Percentiles rank a stretch among this genome's conserved stretches.
phyloP scores from a whole-genome alignment of 371 early-diverging fungal species.

The Actinomucor elegans region DNA sequence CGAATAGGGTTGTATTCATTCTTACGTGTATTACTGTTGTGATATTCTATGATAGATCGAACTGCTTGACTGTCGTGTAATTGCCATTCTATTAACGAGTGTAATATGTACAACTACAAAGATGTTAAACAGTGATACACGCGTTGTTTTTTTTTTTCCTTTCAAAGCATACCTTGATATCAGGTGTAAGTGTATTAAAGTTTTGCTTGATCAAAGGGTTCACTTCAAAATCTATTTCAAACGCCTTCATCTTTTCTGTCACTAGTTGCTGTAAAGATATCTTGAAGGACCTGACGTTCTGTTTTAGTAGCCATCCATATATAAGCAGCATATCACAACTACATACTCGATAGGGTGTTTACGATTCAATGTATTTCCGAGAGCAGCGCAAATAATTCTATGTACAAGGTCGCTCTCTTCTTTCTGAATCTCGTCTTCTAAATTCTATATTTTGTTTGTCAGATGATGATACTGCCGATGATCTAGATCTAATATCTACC shows the following conservation, averaged over 20 bases:
- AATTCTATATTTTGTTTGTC: constrained; percentile 16
- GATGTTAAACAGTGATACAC: not conserved
- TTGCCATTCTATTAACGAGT: constrained; percentile 45
- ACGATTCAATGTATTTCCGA: constrained; percentile 42
- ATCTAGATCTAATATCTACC: too few species aligned
- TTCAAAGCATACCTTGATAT: constrained; percentile 27
- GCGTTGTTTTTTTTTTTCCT: not conserved
- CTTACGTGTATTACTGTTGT: constrained; percentile 3
- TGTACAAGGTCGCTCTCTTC: constrained; percentile 24
- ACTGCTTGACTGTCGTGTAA: constrained; percentile 39
- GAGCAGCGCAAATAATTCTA: constrained; percentile 29
- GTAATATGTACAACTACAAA: constrained; percentile 31
- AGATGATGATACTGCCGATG: too few species aligned
- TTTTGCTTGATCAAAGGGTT: constrained; percentile 32
- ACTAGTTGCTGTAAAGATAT: constrained; percentile 31
- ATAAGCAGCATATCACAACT: not conserved
- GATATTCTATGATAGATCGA: constrained; percentile 21
- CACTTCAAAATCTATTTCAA: constrained; percentile 29
- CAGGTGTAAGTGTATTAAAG: constrained; percentile 20
- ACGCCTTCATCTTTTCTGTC: constrained; percentile 26
- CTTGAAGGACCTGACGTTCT: constrained; percentile 11
- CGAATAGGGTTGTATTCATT: constrained; percentile 23
- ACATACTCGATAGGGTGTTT: constrained; percentile 41
- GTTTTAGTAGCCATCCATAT: not conserved
- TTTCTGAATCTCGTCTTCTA: constrained; percentile 28